phyloP scores from a whole-genome alignment of 306 rosid species.

The Pterocarpus santalinus region DNA sequence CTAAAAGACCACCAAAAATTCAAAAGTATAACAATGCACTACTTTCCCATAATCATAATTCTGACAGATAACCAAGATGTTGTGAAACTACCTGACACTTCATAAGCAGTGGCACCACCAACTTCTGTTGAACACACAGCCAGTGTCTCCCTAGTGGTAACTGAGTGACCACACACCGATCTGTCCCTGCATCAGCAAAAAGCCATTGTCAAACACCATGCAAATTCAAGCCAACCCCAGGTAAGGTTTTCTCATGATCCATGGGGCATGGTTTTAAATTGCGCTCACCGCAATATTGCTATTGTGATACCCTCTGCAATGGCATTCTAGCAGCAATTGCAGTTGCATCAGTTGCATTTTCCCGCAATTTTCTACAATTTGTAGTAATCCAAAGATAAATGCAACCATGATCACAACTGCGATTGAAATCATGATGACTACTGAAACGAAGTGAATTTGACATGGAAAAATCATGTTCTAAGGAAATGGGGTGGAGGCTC shows the following conservation, averaged over 20 bases:
- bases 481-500: neutral
- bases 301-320: too few species aligned
- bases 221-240: neutral
- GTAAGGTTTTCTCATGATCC: neutral
- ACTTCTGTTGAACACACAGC: conserved; percentile 56
- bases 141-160: conserved; percentile 59
- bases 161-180: conserved; percentile 60
- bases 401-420: too few species aligned
- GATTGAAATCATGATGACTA: too few species aligned
- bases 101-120: conserved; percentile 56
- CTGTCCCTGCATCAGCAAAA: conserved; percentile 52
- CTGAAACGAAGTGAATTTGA: too few species aligned
- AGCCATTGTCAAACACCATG: neutral
- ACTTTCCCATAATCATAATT: neutral
- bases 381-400: too few species aligned
- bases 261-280: neutral
- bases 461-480: neutral
- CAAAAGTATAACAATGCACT: neutral
- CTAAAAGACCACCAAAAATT: neutral
- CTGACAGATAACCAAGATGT: neutral
- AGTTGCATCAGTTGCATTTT: too few species aligned
- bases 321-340: too few species aligned
- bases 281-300: too few species aligned
- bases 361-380: too few species aligned
- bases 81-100: conserved; percentile 57